phyloP scores from a whole-genome alignment of 164 flowering plant species.

The Hamamelis virginiana region DNA sequence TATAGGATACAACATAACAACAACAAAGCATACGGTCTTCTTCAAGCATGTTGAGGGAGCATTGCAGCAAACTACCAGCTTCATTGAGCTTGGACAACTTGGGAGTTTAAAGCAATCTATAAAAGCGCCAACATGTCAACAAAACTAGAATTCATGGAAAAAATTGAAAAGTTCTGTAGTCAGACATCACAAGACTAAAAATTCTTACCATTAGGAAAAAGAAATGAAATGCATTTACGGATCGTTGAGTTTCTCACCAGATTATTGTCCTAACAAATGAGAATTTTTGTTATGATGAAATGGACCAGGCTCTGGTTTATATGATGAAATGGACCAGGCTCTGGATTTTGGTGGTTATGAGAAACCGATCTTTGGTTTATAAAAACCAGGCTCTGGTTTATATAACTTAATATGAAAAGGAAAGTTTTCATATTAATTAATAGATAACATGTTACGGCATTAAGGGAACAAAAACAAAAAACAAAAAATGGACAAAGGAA shows the following conservation, averaged over 20 bases:
- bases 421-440: too few relatives aligned
- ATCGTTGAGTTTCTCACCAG: conserved; percentile 37
- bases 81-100: conserved; percentile 40
- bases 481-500: too few relatives aligned
- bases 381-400: too few relatives aligned
- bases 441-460: too few relatives aligned
- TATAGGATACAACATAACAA: background rate
- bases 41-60: conserved; percentile 95
- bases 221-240: conserved; percentile 67
- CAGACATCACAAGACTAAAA: background rate
- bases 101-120: conserved; percentile 29
- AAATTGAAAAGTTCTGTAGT: background rate
- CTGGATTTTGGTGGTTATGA: too few relatives aligned
- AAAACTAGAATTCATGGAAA: background rate
- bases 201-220: conserved; percentile 62
- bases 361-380: too few relatives aligned
- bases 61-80: conserved; percentile 59
- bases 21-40: conserved; percentile 72
- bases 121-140: conserved; percentile 2
- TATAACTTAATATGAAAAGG: too few relatives aligned
- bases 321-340: too few relatives aligned
- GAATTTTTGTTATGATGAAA: background rate
- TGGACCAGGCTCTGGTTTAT: too few relatives aligned
- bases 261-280: conserved; percentile 50
- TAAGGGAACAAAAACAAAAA: too few relatives aligned